Percentiles rank a stretch among this genome's conserved stretches.
Evolutionary conservation across 352 stramenopile species (phyloP).

Genomic region (Thalassiosira mediterranea): DNA sequence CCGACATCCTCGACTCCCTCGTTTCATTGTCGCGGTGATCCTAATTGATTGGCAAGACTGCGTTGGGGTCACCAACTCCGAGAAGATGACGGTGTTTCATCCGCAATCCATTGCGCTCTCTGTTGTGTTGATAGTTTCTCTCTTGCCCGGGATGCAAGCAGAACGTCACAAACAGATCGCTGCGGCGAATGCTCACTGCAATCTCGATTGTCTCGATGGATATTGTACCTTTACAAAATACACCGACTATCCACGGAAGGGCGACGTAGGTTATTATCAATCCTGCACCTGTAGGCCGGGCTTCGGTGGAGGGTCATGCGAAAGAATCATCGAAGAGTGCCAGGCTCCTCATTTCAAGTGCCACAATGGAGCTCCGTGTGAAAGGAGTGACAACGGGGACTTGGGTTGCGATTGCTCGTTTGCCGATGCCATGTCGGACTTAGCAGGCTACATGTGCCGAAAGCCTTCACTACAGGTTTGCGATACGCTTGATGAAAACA

Average conservation of each 20-base stretch:
- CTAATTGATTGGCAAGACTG: too few species aligned
- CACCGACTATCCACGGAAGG: conserved; percentile 11
- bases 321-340: conserved; percentile 36
- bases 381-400: conserved; percentile 8
- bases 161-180: background rate
- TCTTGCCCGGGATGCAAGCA: background rate
- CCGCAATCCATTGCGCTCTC: too few species aligned
- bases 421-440: conserved; percentile 21
- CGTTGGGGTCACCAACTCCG: too few species aligned
- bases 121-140: conserved; percentile 1
- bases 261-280: conserved; percentile 24
- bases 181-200: conserved; percentile 14
- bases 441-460: conserved; percentile 43
- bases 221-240: conserved; percentile 35
- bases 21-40: too few species aligned
- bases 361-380: conserved; percentile 33
- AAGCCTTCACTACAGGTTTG: conserved; percentile 36
- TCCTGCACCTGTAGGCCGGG: conserved; percentile 30
- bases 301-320: conserved; percentile 26
- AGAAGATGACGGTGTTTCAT: too few species aligned
- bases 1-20: too few species aligned
- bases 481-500: conserved; percentile 23
- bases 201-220: conserved; percentile 32
- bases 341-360: conserved; percentile 18
- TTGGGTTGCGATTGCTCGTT: conserved; percentile 38